Evolutionary conservation across 805 yeast species (phyloP), one percentile per base, ranked within the genome.

Genomic region (Hanseniaspora osmophila): DNA sequence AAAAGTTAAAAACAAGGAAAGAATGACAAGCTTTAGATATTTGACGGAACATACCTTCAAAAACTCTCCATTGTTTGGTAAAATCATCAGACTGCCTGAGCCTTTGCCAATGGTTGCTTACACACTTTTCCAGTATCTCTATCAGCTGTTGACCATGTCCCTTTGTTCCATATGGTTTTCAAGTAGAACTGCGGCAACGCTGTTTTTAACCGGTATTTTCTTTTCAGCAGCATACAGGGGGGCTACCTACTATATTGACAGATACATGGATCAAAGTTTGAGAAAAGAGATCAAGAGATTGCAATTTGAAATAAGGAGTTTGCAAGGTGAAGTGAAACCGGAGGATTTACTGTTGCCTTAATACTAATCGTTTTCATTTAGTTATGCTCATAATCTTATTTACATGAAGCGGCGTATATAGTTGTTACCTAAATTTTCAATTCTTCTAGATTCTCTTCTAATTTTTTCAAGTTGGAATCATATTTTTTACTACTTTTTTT

Each of bases 221-320:
- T 60, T 78, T 41, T 72, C 76, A 60, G 94, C 97, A 1, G 70
- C 87, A 38, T 86, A 81, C 60, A 88, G 92, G 52, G 98, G 98
- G 29, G 98, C 97, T 2, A 85, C 95, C 0, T 90, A 85, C 59
- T 90, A 90, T 60, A 72, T 92, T 47, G 97, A 90, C 55, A 80
- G 81, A 43, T 92, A 87, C 63, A 97, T 97, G 17, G 82, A 79
- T 17, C 41, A 59, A 74, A 88, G 51, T 79, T 87, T 56, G 94
- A 87, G 56, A 22, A 84, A 81, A 55, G 96, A 92, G 60, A 87
- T 90, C 19, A 63, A 68, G 22, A 75, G 75, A 54, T 67, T 90
- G 55, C 82, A 78, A 60, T 60, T 61, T 13, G 96, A 88, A 57
- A 73, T 90, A n/a, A 70, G 72, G 17, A 75, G 72, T 30, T 65